phyloP scores from a whole-genome alignment of 1,284 basidiomycete genomes.

The Ceratobasidium sp. region DNA sequence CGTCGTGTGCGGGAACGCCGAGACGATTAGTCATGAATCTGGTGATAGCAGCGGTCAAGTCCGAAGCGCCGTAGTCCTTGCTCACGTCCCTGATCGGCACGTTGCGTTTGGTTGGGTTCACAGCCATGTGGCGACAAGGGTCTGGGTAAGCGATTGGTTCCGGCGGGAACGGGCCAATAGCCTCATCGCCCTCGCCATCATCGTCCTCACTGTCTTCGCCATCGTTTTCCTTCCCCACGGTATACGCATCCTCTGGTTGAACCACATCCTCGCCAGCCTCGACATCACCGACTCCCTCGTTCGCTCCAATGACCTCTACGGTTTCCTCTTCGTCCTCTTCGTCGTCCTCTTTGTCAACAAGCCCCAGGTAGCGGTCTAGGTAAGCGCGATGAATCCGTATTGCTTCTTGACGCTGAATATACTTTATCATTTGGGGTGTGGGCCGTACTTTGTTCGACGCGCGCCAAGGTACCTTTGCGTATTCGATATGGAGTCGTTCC shows the following conservation, averaged over 20 bases:
- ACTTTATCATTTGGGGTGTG: no score
- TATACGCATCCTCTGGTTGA: no score
- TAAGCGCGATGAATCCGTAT: no score
- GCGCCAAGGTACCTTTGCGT: slow-evolving; percentile 44
- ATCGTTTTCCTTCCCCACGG: not conserved
- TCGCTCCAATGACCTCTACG: no score
- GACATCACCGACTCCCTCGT: not conserved
- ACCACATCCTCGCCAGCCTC: no score
- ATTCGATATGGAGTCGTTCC: no score
- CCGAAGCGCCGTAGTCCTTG: not conserved
- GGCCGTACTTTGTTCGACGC: slow-evolving; percentile 32
- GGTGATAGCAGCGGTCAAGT: not conserved
- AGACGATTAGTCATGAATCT: not conserved
- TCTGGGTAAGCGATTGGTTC: not conserved
- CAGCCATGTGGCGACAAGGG: not conserved
- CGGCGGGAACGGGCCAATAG: no score
- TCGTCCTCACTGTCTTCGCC: no score
- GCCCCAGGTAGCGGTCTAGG: not conserved
- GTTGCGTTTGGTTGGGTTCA: no score
- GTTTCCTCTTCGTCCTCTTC: not conserved
- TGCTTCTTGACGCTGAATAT: no score
- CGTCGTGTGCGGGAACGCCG: not conserved
- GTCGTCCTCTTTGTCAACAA: not conserved
- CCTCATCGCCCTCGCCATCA: no score
- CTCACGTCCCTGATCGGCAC: not conserved